Base-by-base conservation (phyloP, 805 yeast species). In the Saturnispora bothae region DNA sequence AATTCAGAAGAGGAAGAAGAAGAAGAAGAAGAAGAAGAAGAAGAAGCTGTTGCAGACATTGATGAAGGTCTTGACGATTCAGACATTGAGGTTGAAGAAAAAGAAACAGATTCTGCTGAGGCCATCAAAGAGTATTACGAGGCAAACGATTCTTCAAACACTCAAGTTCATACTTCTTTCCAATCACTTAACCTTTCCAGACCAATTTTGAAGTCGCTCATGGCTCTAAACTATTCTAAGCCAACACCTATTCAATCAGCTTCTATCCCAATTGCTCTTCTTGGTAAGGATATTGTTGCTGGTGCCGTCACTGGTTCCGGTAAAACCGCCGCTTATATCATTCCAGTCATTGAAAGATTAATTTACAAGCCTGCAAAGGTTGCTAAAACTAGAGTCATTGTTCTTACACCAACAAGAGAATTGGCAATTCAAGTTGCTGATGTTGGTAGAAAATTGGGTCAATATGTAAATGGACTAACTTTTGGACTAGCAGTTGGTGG, bases 261-360 rank as follows among this genome's bases (percentile, higher is more conserved):
- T 1, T 76, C 94, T 7, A 88, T 92, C 44, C 98, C 99, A 12
- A 77, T 89, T 41, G 95, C 96, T 1, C 66, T 92, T 29, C 57
- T 83, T 45, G 99, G 99, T 51, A 89, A 84, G 55, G 99, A 92
- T 61, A 76, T 92, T 36, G 96, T 92, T 51, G 99, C 97, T 14
- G 97, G 97, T 67, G 99, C 99, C 26, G 95, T 84, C 18, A 92
- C 99, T 4, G 99, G 99, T 65, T 89, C 97, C 16, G 99, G 99
- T 72, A 92, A 92, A 59, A 92, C 99, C 18, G 98, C 96, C 3
- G 99, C 99, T 1, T 92, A 85, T 57, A 78, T 92, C 80, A 82
- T 92, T 39, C 98, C 98, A 12, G 84, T 88, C 32, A 75, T 92
- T 43, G 98, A 92, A 63, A 77, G 99, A 62, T 66, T 92, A 26